phyloP scores from a whole-genome alignment of 2,329 filamentous ascomycete species.

The Harringtonia aguacate region DNA sequence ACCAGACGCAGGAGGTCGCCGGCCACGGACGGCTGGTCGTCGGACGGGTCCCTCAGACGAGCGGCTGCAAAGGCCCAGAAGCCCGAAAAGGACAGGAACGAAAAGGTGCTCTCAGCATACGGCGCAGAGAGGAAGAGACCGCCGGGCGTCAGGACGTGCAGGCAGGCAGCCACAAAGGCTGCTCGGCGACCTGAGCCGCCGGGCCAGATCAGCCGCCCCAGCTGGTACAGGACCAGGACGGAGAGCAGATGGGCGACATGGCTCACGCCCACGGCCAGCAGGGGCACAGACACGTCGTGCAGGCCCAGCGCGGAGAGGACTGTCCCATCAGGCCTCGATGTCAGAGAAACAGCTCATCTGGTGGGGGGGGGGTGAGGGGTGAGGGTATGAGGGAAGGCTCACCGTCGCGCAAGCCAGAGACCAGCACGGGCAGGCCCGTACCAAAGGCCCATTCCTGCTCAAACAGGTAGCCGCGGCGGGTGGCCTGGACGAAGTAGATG shows the following conservation, averaged over 20 bases:
- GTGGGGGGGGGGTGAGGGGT: background rate
- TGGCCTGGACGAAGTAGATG: conserved; percentile 59
- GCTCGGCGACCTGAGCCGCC: conserved; percentile 1
- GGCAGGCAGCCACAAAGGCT: conserved; percentile 55
- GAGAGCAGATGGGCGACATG: conserved; percentile 69
- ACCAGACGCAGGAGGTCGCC: conserved; percentile 44
- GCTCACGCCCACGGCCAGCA: conserved; percentile 56
- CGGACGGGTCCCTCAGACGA: conserved; percentile 25
- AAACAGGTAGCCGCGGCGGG: conserved; percentile 54
- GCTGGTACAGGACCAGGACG: conserved; percentile 25
- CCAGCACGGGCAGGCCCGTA: conserved; percentile 30
- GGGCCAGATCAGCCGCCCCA: conserved; percentile 11
- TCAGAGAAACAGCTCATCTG: no score
- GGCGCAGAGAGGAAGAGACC: conserved; percentile 84
- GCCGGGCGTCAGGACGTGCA: conserved; percentile 80
- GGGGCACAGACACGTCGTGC: conserved; percentile 7
- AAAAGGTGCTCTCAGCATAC: conserved; percentile 72
- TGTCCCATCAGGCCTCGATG: no score
- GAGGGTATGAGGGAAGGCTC: conserved; percentile 1
- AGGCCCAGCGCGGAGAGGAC: background rate
- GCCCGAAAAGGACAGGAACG: conserved; percentile 65
- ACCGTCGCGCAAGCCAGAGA: conserved; percentile 26
- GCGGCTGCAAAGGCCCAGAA: conserved; percentile 52
- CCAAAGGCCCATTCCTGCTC: conserved; percentile 87
- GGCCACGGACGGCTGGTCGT: conserved; percentile 15